A percentile compares a stretch with the other conserved stretches of the same genome.
Evolutionary conservation across 441 rosid genomes (phyloP).

Genomic region (Sinapis alba): DNA sequence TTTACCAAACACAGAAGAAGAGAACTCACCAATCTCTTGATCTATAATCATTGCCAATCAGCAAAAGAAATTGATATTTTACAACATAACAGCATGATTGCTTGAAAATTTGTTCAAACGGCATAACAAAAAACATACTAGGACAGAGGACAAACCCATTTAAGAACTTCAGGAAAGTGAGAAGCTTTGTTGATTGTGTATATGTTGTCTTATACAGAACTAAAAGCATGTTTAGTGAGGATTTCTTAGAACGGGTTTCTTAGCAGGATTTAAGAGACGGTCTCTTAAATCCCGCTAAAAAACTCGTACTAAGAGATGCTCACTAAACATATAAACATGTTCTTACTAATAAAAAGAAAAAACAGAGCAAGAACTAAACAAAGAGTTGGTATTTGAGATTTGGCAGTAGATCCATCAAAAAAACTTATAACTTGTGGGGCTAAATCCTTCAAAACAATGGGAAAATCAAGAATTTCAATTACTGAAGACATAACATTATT

Average conservation of each 20-base stretch:
- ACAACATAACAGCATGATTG: not conserved
- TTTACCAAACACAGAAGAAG: not conserved
- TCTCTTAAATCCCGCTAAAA: too few species aligned
- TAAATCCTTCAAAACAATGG: constrained; percentile 15
- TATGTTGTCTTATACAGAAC: not conserved
- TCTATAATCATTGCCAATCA: not conserved
- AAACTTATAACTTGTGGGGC: constrained; percentile 33
- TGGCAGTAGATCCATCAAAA: constrained; percentile 25
- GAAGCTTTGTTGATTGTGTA: not conserved
- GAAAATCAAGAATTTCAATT: constrained; percentile 27
- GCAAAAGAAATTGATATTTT: not conserved
- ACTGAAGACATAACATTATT: constrained; percentile 5
- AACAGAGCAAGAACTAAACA: constrained; percentile 35
- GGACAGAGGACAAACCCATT: not conserved
- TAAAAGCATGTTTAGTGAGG: too few species aligned
- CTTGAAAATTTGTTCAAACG: not conserved
- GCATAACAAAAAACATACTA: constrained; percentile 6
- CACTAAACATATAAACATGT: too few species aligned
- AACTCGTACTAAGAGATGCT: too few species aligned
- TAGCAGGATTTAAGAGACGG: too few species aligned
- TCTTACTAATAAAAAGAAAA: too few species aligned
- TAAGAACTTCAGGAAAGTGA: constrained; percentile 9
- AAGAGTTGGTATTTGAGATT: constrained; percentile 35
- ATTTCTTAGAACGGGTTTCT: too few species aligned
- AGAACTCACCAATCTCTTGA: not conserved